Evolutionary conservation across 805 yeast genomes (phyloP), one percentile per base, ranked within the genome.

Genomic region (Candida lessepsii): DNA sequence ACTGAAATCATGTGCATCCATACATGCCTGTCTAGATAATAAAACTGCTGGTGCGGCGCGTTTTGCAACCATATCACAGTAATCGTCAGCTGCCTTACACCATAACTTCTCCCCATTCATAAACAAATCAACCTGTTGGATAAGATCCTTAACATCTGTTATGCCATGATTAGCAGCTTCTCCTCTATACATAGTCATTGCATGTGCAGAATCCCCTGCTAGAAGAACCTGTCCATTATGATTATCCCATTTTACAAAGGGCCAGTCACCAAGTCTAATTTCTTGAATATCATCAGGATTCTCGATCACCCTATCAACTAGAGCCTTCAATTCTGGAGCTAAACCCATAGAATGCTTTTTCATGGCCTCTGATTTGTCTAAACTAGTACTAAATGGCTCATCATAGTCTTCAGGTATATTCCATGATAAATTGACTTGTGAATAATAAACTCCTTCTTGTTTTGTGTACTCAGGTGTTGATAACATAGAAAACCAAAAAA

Each of bases 401-500:
- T 21, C 24, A 21, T 25, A 11, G 17, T 40, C 42, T 4, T 26
- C 37, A 6, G 39, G 17, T 7, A 35, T 37, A 24, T 43, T 45
- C 53, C 53, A 51, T 11, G 53, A 49, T 25, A 49, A 39, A 35
- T 51, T 51, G 8, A 51, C 53, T 40, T 51, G 55, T 3, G 51
- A 46, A 30, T 49, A 48, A 35, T 46, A 49, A 4, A 29, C 26
- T n/a, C 28, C 28, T 25, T 25, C 28, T 27, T 48, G 41, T 17
- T 35, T 29, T 24, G 44, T 42, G 30, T 49, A 51, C 15, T 47
- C 51, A 7, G 55, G 55, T 10, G 51, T 48, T 19, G 50, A 32
- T n/a, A 51, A 42, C 47, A 56, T 42, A 10, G 61, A 56, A 37
- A 55, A 55, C 62, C 61, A 58, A 38, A 57, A 57, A 35, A 57